Base-by-base conservation (phyloP, 306 rosid genomes). In the Dalbergia cultrata region DNA sequence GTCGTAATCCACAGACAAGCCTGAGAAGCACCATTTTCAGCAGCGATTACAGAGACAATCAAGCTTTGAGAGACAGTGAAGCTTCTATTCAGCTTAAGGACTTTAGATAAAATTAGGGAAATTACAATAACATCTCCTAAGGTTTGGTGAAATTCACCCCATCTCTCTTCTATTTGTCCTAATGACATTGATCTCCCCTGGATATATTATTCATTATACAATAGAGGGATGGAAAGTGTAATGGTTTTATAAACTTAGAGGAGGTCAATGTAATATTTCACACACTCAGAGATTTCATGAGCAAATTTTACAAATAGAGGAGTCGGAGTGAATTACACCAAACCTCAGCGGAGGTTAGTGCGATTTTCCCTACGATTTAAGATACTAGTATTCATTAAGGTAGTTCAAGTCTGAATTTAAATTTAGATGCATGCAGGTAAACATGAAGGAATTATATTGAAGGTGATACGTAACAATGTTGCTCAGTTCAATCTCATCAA, bases 1-100 rank as follows among this genome's bases (percentile, higher is more conserved):
- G 99, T 76, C 81, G 88, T 52, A 82, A 87, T 19, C 86, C 84
- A 87, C 92, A 93, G 80, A 92, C 91, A 64, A 88, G 97, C 97
- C 99, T 96, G 81, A 10, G 39, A 84, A 77, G 56, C 79, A 67
- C 44, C 39, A 21, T 61, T 72, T 73, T 60, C 73, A 43, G 77
- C 18, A 72, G 75, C 45, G 41, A 82, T 76, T 9, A 72, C 10
- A 78, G 21, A 73, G 18, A 79, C 31, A 52, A 5, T 49, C 31
- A 11, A 67, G 13, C 39, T 80, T 16, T 52, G 66, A 65, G 61
- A 58, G 33, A 68, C 18, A 26, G 63, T 69, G 34, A 53, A 45
- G 37, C 71, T 22, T 74, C 49, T n/a, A 74, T 62, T 56, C 18
- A 58, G 44, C 26, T 18, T 7, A 47, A 54, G 50, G 54, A n/a